A percentile compares a stretch with the other conserved stretches of the same genome.
These are phyloP conservation scores for Heliocybe sulcata DNA, from an alignment of 1,284 basidiomycete genomes.

Conservation along the genomic window DNA sequence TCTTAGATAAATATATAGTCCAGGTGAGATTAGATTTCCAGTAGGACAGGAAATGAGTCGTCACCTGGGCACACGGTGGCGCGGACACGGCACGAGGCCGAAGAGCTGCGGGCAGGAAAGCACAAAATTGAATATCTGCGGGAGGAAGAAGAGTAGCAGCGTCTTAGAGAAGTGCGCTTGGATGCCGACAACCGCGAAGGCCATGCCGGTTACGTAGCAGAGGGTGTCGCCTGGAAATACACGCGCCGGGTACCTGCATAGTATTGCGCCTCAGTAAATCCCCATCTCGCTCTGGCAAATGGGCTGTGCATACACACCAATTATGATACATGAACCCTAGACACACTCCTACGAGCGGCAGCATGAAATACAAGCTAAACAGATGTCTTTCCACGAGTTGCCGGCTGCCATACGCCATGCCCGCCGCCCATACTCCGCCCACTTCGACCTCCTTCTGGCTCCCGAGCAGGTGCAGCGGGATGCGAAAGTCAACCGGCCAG, in stretches of 20 bases:
- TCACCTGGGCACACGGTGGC: slow-evolving; percentile 88
- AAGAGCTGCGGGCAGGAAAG: slow-evolving; percentile 95
- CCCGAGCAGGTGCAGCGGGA: slow-evolving; percentile 65
- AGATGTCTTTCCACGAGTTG: slow-evolving; percentile 89
- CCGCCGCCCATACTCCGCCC: slow-evolving; percentile 73
- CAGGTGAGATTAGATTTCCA: slow-evolving; percentile 3
- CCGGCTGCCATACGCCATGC: slow-evolving; percentile 79
- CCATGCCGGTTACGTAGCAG: slow-evolving; percentile 98
- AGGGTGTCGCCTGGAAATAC: slow-evolving; percentile 97
- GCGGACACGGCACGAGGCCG: slow-evolving; percentile 86
- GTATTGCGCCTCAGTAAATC: background rate
- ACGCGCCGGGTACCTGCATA: slow-evolving; percentile 86
- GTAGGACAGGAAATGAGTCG: slow-evolving; percentile 14
- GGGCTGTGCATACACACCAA: slow-evolving; percentile 50
- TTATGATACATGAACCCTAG: slow-evolving; percentile 89
- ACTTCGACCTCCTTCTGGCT: slow-evolving; percentile 59
- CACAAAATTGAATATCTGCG: slow-evolving; percentile 97
- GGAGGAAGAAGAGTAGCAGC: slow-evolving; percentile 92
- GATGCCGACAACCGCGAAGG: slow-evolving; percentile 92
- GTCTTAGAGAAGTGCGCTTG: slow-evolving; percentile 98
- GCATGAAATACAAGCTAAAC: slow-evolving; percentile 94
- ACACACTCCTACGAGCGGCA: slow-evolving; percentile 89
- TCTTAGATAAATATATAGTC: slow-evolving; percentile 28
- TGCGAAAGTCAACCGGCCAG: slow-evolving; percentile 64
- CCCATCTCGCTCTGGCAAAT: background rate